A percentile compares a stretch with the other conserved stretches of the same genome.
Conservation (phyloP, 2,329 filamentous ascomycete genomes). For the Leptodontidium sp. region DNA sequence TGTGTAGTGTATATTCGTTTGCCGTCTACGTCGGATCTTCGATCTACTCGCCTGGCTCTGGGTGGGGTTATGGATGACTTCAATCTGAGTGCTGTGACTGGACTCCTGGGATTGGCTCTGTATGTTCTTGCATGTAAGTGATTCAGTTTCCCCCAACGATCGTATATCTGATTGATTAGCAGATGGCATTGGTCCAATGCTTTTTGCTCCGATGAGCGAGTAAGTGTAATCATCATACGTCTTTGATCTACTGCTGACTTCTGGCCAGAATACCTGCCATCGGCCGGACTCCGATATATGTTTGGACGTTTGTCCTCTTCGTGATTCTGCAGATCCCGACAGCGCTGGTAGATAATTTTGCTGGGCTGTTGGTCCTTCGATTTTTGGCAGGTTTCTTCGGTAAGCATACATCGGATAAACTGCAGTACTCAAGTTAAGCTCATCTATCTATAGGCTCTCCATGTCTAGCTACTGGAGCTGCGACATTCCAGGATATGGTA, state of each 20-base stretch:
- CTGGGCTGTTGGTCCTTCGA: slow-evolving; percentile 66
- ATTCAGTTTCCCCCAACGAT: background rate
- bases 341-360: slow-evolving; percentile 65
- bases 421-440: background rate
- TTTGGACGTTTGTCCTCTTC: slow-evolving; percentile 71
- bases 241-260: background rate
- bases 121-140: slow-evolving; percentile 62
- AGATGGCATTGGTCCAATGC: slow-evolving; percentile 65
- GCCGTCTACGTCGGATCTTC: slow-evolving; percentile 59
- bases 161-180: background rate
- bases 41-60: slow-evolving; percentile 55
- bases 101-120: slow-evolving; percentile 63
- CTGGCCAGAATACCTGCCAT: slow-evolving; percentile 68
- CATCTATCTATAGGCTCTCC: background rate
- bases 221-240: background rate
- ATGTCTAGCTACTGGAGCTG: slow-evolving; percentile 11
- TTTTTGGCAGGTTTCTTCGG: slow-evolving; percentile 71
- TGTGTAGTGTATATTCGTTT: slow-evolving; percentile 57
- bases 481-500: slow-evolving; percentile 6
- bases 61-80: slow-evolving; percentile 58
- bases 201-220: slow-evolving; percentile 72
- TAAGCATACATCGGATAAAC: background rate
- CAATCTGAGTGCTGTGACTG: slow-evolving; percentile 57
- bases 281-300: slow-evolving; percentile 72
- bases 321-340: slow-evolving; percentile 70